Evolutionary conservation across 257 asterid species (phyloP).

Genomic region (Agastache rugosa): DNA sequence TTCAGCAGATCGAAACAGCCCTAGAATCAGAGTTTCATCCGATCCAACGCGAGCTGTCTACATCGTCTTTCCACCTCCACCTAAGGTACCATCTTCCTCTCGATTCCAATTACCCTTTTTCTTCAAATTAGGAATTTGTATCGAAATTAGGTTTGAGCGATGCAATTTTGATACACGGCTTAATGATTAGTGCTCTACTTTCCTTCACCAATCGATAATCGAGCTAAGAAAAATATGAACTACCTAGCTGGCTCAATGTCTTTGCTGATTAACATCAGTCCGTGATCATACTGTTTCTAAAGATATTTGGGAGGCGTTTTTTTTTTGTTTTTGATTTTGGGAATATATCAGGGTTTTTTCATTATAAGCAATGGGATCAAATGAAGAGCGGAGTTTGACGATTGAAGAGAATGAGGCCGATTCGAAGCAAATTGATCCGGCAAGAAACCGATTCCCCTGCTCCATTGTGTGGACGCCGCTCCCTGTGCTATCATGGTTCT

Average conservation of each 20-base stretch:
- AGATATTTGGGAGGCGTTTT: neutral
- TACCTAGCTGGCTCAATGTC: neutral
- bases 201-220: neutral
- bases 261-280: neutral
- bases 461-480: conserved; percentile 98
- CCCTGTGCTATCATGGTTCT: conserved; percentile 85
- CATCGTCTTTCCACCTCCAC: conserved; percentile 21
- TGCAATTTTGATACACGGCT: neutral
- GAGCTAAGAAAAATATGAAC: neutral
- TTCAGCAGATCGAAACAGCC: conserved; percentile 23
- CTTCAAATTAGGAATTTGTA: neutral
- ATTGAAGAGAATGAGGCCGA: conserved; percentile 47
- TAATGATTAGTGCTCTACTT: neutral
- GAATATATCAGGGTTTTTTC: conserved; percentile 30
- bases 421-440: conserved; percentile 57
- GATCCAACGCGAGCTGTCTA: conserved; percentile 16
- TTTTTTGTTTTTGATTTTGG: conserved; percentile 3
- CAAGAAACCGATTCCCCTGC: conserved; percentile 72
- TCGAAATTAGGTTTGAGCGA: conserved; percentile 28
- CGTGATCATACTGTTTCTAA: neutral
- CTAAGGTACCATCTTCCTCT: conserved; percentile 27
- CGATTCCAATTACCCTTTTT: conserved; percentile 1
- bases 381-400: conserved; percentile 60
- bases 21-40: conserved; percentile 23
- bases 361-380: conserved; percentile 57